phyloP scores from a whole-genome alignment of 495 filamentous ascomycete genomes.

The Podospora bellae-mahoneyi region DNA sequence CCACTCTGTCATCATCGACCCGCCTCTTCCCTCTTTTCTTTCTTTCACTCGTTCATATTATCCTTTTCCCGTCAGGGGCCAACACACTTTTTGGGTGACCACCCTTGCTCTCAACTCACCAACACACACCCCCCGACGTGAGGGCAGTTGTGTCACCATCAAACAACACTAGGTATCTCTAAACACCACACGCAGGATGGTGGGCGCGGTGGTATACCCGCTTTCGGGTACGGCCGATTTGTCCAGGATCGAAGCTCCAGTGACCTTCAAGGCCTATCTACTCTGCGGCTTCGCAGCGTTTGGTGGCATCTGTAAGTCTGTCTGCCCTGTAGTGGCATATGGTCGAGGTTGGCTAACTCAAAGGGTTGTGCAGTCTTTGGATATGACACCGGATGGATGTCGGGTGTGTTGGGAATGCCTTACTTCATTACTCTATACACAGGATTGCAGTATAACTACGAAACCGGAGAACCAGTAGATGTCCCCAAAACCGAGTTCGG shows the following conservation, averaged over 20 bases:
- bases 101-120: not conserved
- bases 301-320: conserved; percentile 53
- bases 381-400: conserved; percentile 65
- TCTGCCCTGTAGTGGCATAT: not conserved
- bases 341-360: not conserved
- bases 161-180: not conserved
- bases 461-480: conserved; percentile 40
- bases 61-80: not conserved
- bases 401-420: conserved; percentile 54
- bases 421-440: conserved; percentile 60
- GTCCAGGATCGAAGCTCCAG: conserved; percentile 59
- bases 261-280: conserved; percentile 62
- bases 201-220: conserved; percentile 21
- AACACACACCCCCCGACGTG: not conserved
- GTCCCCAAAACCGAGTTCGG: conserved; percentile 30
- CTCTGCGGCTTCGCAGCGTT: conserved; percentile 66
- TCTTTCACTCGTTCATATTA: conserved; percentile 1
- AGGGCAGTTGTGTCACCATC: not conserved
- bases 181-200: conserved; percentile 19
- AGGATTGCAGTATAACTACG: conserved; percentile 57
- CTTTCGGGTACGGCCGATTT: conserved; percentile 41
- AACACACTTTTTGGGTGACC: not conserved
- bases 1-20: not conserved
- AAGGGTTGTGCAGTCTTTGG: conserved; percentile 47
- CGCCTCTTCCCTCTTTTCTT: not conserved